Evolutionary conservation across 176 grass and related monocot species (phyloP).

Genomic region (Hyparrhenia diplandra): DNA sequence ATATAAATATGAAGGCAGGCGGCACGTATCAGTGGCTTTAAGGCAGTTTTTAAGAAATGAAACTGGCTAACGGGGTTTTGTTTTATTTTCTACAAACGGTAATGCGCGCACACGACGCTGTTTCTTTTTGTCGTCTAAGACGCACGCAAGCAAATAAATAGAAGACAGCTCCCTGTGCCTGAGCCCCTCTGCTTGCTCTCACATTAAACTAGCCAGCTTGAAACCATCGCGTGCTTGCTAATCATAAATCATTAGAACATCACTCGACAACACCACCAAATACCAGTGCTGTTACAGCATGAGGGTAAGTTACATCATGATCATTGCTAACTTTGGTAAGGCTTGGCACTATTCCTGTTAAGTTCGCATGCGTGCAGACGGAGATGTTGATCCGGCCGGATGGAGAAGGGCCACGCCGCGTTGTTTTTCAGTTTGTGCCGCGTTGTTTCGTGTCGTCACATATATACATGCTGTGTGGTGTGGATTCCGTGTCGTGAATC

Average conservation of each 20-base stretch:
- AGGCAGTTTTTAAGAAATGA: conserved; percentile 13
- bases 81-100: too few relatives aligned
- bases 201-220: too few relatives aligned
- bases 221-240: background rate
- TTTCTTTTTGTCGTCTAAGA: too few relatives aligned
- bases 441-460: background rate
- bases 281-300: too few relatives aligned
- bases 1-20: background rate
- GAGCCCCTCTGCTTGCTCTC: conserved; percentile 4
- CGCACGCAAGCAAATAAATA: too few relatives aligned
- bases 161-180: too few relatives aligned
- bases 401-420: conserved; percentile 29
- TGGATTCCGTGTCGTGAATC: background rate
- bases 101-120: background rate
- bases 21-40: background rate
- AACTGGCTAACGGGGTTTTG: background rate
- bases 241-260: background rate
- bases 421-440: background rate
- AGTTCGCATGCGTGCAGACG: too few relatives aligned
- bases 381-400: conserved; percentile 37
- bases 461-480: background rate
- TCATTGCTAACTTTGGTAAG: too few relatives aligned
- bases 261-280: background rate
- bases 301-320: too few relatives aligned
- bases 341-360: too few relatives aligned